These are phyloP conservation scores for Arthrocladium fulminans DNA, from an alignment of 2,329 filamentous ascomycete genomes.

Conservation along the genomic window DNA sequence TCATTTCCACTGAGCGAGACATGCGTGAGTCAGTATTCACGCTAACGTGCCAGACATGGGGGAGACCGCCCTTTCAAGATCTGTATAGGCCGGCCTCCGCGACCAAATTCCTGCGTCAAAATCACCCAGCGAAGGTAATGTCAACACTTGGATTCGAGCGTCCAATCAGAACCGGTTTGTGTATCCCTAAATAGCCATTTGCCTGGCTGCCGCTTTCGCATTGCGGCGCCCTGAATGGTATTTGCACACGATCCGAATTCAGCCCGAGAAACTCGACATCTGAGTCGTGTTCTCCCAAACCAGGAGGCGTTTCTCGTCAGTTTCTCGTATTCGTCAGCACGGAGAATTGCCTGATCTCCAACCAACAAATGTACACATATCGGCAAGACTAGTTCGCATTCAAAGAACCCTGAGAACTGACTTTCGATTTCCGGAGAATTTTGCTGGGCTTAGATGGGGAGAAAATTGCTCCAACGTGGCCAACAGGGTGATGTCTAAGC, in stretches of 20 bases:
- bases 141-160: neutral
- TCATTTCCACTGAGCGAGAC: neutral
- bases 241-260: neutral
- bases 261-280: neutral
- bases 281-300: too few species aligned
- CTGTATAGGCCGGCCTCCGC: neutral
- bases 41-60: too few species aligned
- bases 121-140: neutral
- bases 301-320: too few species aligned
- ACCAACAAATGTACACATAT: too few species aligned
- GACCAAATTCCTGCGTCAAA: neutral
- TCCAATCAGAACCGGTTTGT: neutral
- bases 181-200: neutral
- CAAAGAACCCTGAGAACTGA: too few species aligned
- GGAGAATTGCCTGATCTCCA: too few species aligned
- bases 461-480: neutral
- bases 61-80: neutral
- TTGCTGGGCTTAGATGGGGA: neutral
- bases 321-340: too few species aligned
- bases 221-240: neutral
- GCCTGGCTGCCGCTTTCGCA: neutral
- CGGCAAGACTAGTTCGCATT: too few species aligned
- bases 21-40: neutral
- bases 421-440: constrained; percentile 1
- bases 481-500: neutral